phyloP scores from a whole-genome alignment of 2,329 filamentous ascomycete species.

The Aurifilum marmelostoma region DNA sequence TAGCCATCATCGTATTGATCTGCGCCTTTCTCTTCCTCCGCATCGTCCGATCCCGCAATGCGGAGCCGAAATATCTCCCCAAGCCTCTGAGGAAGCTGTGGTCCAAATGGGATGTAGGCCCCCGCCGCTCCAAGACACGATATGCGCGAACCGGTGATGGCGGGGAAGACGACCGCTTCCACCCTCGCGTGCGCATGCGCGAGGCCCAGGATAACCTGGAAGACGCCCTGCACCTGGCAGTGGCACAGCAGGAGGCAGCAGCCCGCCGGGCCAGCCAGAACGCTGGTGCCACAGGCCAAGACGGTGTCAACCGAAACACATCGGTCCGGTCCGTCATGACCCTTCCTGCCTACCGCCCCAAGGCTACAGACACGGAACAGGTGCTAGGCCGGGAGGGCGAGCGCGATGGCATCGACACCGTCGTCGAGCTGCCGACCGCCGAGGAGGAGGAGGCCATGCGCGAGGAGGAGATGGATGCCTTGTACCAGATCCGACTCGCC shows the following conservation, averaged over 20 bases:
- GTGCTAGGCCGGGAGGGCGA: constrained; percentile 90
- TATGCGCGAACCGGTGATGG: constrained; percentile 34
- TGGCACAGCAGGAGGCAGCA: constrained; percentile 17
- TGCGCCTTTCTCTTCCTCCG: constrained; percentile 33
- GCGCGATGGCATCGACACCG: constrained; percentile 85
- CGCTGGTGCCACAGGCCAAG: constrained; percentile 8
- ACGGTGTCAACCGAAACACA: constrained; percentile 74
- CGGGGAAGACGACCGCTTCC: constrained; percentile 34
- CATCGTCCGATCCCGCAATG: constrained; percentile 38
- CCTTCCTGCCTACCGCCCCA: constrained; percentile 78
- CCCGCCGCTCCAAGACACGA: constrained; percentile 23
- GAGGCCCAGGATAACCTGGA: constrained; percentile 29
- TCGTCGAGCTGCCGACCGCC: constrained; percentile 80
- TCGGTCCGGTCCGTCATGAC: constrained; percentile 95
- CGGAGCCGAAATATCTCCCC: constrained; percentile 54
- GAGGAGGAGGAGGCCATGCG: constrained; percentile 79
- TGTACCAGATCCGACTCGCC: constrained; percentile 86
- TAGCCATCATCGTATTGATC: constrained; percentile 32
- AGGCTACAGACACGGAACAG: constrained; percentile 74
- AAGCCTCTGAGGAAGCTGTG: constrained; percentile 55
- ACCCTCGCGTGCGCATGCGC: constrained; percentile 27
- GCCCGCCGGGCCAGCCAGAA: constrained; percentile 20
- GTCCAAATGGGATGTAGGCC: constrained; percentile 48
- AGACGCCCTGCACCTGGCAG: constrained; percentile 27
- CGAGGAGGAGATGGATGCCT: constrained; percentile 87